These are phyloP conservation scores for Elaphomyces granulatus DNA, from an alignment of 495 filamentous ascomycete genomes.

Conservation along the genomic window DNA sequence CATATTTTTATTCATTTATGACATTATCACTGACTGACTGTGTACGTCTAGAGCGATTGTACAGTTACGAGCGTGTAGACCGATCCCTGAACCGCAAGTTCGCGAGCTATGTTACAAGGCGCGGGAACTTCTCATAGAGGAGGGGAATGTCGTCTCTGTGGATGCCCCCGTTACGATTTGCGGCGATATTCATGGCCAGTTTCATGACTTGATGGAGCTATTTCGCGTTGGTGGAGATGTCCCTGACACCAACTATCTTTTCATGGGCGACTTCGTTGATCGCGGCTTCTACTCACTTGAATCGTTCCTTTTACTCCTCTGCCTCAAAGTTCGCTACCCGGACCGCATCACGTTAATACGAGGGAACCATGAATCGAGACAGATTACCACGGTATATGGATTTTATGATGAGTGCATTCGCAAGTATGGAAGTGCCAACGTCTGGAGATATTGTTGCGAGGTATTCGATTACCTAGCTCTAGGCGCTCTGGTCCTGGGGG, in stretches of 20 bases:
- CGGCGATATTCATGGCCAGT: slow-evolving; percentile 96
- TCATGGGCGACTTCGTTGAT: slow-evolving; percentile 99
- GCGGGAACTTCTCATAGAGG: slow-evolving; percentile 89
- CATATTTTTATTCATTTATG: too few species aligned
- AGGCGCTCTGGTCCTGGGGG: slow-evolving; percentile 84
- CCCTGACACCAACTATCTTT: slow-evolving; percentile 95
- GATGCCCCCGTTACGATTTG: slow-evolving; percentile 97
- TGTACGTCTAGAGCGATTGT: slow-evolving; percentile 61
- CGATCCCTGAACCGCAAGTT: slow-evolving; percentile 90
- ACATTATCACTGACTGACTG: neutral
- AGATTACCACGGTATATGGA: slow-evolving; percentile 96
- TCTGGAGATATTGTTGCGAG: slow-evolving; percentile 98
- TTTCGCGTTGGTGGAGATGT: slow-evolving; percentile 92
- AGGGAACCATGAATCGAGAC: slow-evolving; percentile 93
- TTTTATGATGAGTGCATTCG: slow-evolving; percentile 98
- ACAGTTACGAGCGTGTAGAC: slow-evolving; percentile 85
- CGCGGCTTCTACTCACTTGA: slow-evolving; percentile 97
- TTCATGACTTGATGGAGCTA: slow-evolving; percentile 97
- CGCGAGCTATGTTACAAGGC: slow-evolving; percentile 97
- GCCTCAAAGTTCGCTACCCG: slow-evolving; percentile 93
- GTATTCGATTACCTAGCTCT: slow-evolving; percentile 97
- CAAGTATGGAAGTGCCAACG: slow-evolving; percentile 94
- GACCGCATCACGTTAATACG: slow-evolving; percentile 95
- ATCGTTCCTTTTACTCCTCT: slow-evolving; percentile 86
- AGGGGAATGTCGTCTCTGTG: slow-evolving; percentile 93